Evolutionary conservation across 2,329 filamentous ascomycete species (phyloP).

Genomic region (Xylariaceae sp.): DNA sequence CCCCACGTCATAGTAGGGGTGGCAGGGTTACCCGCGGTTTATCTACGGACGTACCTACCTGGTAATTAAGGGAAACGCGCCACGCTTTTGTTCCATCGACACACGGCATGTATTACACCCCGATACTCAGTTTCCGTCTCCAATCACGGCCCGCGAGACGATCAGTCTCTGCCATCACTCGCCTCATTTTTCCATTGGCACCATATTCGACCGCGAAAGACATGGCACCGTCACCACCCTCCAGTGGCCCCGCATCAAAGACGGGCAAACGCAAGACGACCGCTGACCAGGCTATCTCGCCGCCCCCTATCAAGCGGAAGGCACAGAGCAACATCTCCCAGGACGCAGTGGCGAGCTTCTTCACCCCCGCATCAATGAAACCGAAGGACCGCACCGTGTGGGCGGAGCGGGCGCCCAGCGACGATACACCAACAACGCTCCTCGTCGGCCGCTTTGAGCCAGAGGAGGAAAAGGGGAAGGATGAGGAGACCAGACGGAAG

Average conservation of each 20-base stretch:
- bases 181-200: neutral
- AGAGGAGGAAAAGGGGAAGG: conserved; percentile 30
- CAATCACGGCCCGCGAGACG: neutral
- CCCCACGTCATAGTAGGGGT: conserved; percentile 8
- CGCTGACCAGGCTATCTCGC: conserved; percentile 42
- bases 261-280: conserved; percentile 25
- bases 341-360: conserved; percentile 73
- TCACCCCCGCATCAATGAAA: conserved; percentile 81
- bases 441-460: conserved; percentile 68
- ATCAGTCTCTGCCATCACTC: neutral
- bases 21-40: no score
- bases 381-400: conserved; percentile 70
- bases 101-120: neutral
- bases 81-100: conserved; percentile 1
- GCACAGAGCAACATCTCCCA: conserved; percentile 49
- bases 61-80: neutral
- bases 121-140: neutral
- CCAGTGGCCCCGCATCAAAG: neutral
- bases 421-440: conserved; percentile 51
- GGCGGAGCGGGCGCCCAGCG: conserved; percentile 53
- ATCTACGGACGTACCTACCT: neutral
- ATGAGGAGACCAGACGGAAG: conserved; percentile 42
- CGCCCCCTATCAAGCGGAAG: conserved; percentile 49
- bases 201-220: neutral
- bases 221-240: conserved; percentile 16